A percentile compares a stretch with the other conserved stretches of the same genome.
These are phyloP conservation scores for Parascedosporium putredinis DNA, from an alignment of 2,329 filamentous ascomycete genomes.

Conservation along the genomic window DNA sequence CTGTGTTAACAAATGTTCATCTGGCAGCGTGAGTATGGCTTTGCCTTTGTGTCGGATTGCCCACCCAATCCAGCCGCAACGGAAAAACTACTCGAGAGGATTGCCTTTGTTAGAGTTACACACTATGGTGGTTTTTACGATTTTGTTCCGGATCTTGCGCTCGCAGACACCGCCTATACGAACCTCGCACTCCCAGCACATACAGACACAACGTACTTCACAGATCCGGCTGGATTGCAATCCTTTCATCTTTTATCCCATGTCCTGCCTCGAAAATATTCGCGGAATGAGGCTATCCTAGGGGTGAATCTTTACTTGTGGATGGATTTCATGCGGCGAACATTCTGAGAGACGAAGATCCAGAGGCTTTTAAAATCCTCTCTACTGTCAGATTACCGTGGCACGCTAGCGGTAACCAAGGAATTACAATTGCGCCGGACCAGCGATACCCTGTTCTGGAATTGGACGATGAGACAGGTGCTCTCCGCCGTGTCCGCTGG, in stretches of 20 bases:
- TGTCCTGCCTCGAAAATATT: slow-evolving; percentile 26
- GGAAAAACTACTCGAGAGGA: slow-evolving; percentile 62
- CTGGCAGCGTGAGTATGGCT: slow-evolving; percentile 54
- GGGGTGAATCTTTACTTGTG: slow-evolving; percentile 72
- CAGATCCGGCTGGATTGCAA: slow-evolving; percentile 81
- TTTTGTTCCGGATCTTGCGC: slow-evolving; percentile 79
- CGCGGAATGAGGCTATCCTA: slow-evolving; percentile 26
- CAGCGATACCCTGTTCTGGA: slow-evolving; percentile 62
- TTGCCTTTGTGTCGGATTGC: slow-evolving; percentile 64
- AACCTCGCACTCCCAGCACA: slow-evolving; percentile 73
- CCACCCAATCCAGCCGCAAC: slow-evolving; percentile 61
- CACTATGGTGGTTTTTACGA: slow-evolving; percentile 79
- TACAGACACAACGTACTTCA: slow-evolving; percentile 95
- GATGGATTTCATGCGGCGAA: slow-evolving; percentile 72
- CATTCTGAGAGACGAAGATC: slow-evolving; percentile 44
- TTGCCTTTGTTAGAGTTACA: slow-evolving; percentile 78
- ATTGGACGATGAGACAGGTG: slow-evolving; percentile 28
- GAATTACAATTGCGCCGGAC: slow-evolving; percentile 68
- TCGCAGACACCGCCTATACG: slow-evolving; percentile 87
- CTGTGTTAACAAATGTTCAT: neutral
- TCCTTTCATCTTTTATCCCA: slow-evolving; percentile 84
- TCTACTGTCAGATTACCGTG: slow-evolving; percentile 50
- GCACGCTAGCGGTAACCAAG: slow-evolving; percentile 84
- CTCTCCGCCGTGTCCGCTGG: slow-evolving; percentile 63
- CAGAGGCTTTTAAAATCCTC: slow-evolving; percentile 47